Evolutionary conservation across 306 rosid genomes (phyloP), one percentile per base, ranked within the genome.

Genomic region (Dalbergia cochinchinensis): DNA sequence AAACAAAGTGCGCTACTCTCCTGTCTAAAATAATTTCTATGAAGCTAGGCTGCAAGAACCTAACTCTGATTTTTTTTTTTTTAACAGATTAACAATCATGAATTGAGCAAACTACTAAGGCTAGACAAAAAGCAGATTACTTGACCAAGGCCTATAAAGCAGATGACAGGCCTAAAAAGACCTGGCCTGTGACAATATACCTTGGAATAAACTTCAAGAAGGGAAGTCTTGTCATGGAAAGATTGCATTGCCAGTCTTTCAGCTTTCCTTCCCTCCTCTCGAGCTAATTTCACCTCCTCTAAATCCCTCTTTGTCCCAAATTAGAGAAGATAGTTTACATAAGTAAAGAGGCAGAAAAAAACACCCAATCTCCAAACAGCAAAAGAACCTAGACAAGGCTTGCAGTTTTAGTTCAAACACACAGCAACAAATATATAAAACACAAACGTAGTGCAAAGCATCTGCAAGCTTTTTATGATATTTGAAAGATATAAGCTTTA

Each of bases 191-290:
- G 37, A 65, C 66, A 79, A 60, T 61, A 63, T 88, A 94, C 99
- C 99, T 92, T 91, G 65, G 90, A 61, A 86, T 81, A 91, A 88
- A 92, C 82, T 78, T 92, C 97, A 76, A 83, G 84, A 16, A 84
- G 76, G 53, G 91, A 71, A 71, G 82, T 86, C 85, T 92, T 94
- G 65, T 92, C 91, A 47, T 90, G 93, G 74, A 81, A 91, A 72
- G 87, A 73, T 69, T 95, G 98, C 95, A 88, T 88, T 12, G 94
- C 92, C 63, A 76, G 81, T 83, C 91, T 92, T 85, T 92, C 97
- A 64, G 86, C 87, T 66, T 87, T 86, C 78, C 74, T 91, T 18
- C 91, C 97, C 68, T 84, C 93, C 82, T 92, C 99, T 71, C 90
- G 94, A 79, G 86, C 89, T 58, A 78, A 53, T 84, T 85, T 95